Base-by-base conservation (phyloP, 768 basidiomycete species). In the Asterophora parasitica region DNA sequence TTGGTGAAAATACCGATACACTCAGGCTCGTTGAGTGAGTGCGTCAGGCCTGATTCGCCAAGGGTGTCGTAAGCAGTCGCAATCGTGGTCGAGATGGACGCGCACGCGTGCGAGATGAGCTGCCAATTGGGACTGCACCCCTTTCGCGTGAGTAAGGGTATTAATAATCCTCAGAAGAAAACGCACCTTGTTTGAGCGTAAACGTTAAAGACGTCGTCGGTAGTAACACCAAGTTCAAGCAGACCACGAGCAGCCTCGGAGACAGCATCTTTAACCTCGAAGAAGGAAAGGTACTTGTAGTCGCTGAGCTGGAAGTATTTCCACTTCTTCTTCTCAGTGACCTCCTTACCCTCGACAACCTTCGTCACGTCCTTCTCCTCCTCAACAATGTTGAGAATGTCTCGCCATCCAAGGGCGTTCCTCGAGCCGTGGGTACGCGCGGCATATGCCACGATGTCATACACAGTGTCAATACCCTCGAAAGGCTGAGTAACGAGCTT, bases 41-140 rank as follows among this genome's bases (percentile, higher is more conserved):
- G 93, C 0, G 83, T 71, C 15, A 99, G 81, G 42, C 95, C 92
- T 0, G 79, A 72, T 61, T 88, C 85, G 44, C 96, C 95, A 17
- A 98, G 85, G 2, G 92, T 95, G 61, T 96, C 95, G 67, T 99
- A 98, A 0, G 94, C 93, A 2, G 96, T 98, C 1, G 92, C 93
- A 56, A 96, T 89, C 7, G 85, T 76, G 2, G 83, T 82, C 6
- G 84, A 81, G 48, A 93, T 87, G 11, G 78, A 75, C 0, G 81
- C 76, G 61, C 92, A 96, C 0, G 81, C 90, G 60, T 92, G 83
- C 0, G 88, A 81, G 48, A 95, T 75, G 47, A 92, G 72, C 62
- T 95, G 92, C 94, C 94, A 97, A 59, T 85, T 88, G 15, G 77
- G 70, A 55, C 85, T 93, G 57, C 4, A 7, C 37, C 27, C 15